Percentiles rank a stretch among this genome's conserved stretches.
These are phyloP conservation scores for Helminthosporium solani DNA, from an alignment of 2,329 filamentous ascomycete genomes.

Conservation along the genomic window DNA sequence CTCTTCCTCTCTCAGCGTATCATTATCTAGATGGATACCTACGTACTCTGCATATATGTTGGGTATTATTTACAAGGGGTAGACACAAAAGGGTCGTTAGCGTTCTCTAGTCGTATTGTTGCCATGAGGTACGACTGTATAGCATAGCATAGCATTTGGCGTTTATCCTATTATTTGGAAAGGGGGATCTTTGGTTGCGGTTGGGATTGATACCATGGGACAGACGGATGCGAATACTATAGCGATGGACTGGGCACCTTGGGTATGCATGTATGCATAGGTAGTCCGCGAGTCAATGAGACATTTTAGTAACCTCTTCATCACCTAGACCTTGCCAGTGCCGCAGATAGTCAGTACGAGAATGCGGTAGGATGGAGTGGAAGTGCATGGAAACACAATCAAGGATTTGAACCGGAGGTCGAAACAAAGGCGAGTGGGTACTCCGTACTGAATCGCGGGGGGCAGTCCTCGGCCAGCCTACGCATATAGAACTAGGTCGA, in stretches of 20 bases:
- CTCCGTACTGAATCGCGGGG: constrained; percentile 5
- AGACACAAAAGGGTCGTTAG: too few species aligned
- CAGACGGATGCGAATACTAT: not conserved
- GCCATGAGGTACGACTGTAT: constrained; percentile 6
- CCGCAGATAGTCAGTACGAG: too few species aligned
- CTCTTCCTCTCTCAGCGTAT: too few species aligned
- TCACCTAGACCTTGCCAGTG: not conserved
- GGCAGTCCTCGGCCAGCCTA: too few species aligned
- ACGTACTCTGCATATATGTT: too few species aligned
- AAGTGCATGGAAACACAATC: too few species aligned
- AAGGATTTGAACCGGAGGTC: not conserved
- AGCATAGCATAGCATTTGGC: constrained; percentile 11
- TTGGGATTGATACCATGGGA: not conserved
- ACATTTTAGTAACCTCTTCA: not conserved
- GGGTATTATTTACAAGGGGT: too few species aligned
- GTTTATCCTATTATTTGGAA: constrained; percentile 4
- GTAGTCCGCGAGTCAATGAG: not conserved
- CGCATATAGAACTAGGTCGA: too few species aligned
- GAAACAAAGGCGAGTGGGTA: not conserved
- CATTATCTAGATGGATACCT: too few species aligned
- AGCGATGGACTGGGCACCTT: too few species aligned
- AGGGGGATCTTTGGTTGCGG: not conserved
- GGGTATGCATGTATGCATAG: not conserved
- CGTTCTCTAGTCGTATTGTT: not conserved
- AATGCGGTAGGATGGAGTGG: too few species aligned